A percentile compares a stretch with the other conserved stretches of the same genome.
Evolutionary conservation across 176 grass and related monocot species (phyloP).

Genomic region (Carex kokanica): DNA sequence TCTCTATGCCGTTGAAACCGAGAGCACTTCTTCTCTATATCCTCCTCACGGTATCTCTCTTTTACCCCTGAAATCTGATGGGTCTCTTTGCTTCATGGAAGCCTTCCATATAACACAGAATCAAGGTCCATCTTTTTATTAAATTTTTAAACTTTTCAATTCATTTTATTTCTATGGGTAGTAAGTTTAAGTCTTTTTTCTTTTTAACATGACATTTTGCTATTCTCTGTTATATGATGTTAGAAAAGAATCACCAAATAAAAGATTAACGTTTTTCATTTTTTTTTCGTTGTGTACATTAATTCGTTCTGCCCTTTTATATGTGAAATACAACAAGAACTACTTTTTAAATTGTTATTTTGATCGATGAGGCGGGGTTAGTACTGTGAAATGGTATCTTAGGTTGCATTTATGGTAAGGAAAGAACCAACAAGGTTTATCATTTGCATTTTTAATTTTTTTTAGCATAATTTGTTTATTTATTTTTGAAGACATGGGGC

Average conservation of each 20-base stretch:
- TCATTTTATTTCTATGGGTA: background rate
- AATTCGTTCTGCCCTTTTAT: background rate
- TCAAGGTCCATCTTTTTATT: slow-evolving; percentile 38
- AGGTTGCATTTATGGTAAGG: slow-evolving; percentile 14
- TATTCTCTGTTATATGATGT: background rate
- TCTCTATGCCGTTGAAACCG: slow-evolving; percentile 54
- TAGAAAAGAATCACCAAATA: background rate
- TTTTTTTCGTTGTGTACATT: background rate
- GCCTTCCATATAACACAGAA: slow-evolving; percentile 36
- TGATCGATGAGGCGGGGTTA: background rate
- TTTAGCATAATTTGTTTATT: slow-evolving; percentile 2
- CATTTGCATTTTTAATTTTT: slow-evolving; percentile 15
- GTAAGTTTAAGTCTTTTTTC: background rate
- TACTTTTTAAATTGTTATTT: background rate
- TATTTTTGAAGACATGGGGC: slow-evolving; percentile 55
- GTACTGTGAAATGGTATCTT: slow-evolving; percentile 15
- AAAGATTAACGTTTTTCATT: background rate
- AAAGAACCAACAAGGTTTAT: slow-evolving; percentile 7
- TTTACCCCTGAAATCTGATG: slow-evolving; percentile 78
- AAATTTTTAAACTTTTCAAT: background rate
- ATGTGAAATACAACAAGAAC: background rate
- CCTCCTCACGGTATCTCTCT: slow-evolving; percentile 46
- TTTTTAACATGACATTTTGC: slow-evolving; percentile 45
- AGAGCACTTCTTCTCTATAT: slow-evolving; percentile 49
- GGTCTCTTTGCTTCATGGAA: slow-evolving; percentile 79